A percentile compares a stretch with the other conserved stretches of the same genome.
Evolutionary conservation across 2,329 filamentous ascomycete species (phyloP).

Genomic region (Pezicula radicicola): DNA sequence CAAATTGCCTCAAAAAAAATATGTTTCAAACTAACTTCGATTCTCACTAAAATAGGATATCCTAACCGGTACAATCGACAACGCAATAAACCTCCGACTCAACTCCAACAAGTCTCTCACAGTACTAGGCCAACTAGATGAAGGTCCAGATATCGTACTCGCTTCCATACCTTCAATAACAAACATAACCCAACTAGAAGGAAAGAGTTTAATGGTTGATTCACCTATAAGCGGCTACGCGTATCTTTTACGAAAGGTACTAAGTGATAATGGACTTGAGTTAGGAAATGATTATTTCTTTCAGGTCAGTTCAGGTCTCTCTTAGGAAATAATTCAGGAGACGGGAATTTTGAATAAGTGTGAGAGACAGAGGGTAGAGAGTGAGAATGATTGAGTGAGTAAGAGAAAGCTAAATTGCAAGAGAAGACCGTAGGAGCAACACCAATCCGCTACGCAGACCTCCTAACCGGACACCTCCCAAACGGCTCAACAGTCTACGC

Average conservation of each 20-base stretch:
- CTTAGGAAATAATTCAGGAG: too few species aligned
- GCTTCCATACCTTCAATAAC: constrained; percentile 25
- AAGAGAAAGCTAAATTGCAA: too few species aligned
- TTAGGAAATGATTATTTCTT: constrained; percentile 18
- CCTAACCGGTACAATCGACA: constrained; percentile 27
- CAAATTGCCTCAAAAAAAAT: too few species aligned
- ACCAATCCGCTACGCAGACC: constrained; percentile 22
- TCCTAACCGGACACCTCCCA: constrained; percentile 20
- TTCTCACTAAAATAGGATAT: too few species aligned
- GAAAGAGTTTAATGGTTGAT: constrained; percentile 27
- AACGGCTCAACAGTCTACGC: constrained; percentile 26
- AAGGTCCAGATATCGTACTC: constrained; percentile 28
- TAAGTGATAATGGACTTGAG: constrained; percentile 17
- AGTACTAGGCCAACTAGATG: constrained; percentile 28
- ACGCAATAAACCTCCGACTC: constrained; percentile 27
- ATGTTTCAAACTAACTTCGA: too few species aligned
- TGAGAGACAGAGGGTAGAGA: too few species aligned
- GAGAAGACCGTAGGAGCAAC: constrained; percentile 25
- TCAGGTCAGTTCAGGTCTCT: background rate
- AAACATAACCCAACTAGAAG: constrained; percentile 18
- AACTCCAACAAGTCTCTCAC: constrained; percentile 25
- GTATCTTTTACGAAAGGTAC: constrained; percentile 18
- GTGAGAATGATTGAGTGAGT: too few species aligned
- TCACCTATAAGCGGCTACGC: constrained; percentile 26
- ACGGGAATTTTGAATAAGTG: too few species aligned